Evolutionary conservation across 2,329 filamentous ascomycete species (phyloP), one percentile per base, ranked within the genome.

Genomic region (Phaeosphaeriaceae sp.): DNA sequence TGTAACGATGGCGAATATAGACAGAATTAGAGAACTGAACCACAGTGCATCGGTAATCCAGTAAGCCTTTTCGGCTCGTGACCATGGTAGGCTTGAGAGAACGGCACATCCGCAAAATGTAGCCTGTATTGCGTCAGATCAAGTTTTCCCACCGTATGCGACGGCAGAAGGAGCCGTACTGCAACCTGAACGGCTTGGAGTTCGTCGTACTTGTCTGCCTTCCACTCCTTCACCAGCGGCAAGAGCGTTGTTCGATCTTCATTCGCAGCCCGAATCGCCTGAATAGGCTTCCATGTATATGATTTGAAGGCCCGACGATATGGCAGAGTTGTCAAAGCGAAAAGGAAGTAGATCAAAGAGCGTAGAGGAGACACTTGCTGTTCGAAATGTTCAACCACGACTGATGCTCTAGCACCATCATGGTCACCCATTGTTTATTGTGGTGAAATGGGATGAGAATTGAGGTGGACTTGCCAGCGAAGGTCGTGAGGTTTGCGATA

Each of bases 261-360:
- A 6, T 51, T 61, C 25, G 65, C 66, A 10, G 54, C 57, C 25
- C 65, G 58, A 40, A 74, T 65, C 5, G 17, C 20, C 41, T 21
- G 17, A n/a, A 74, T 49, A 10, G 69, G 71, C 41, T 53, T 61
- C 71, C 70, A 74, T 31, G 69, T 74, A 56, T 74, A 74, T 10
- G 72, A 53, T 45, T 68, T 67, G 63, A 74, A 74, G 5, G 70
- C 68, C 20, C 70, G 71, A 11, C 70, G 69, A 41, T 72, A 72
- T 9, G 70, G 71, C 7, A 60, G 58, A 10, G 69, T 44, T n/a
- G 41, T 19, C 41, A 44, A 7, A 21, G 41, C 20, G 41, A 44
- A 21, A 20, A 44, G 71, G 15, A 45, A 25, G 15, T 27, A 17
- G 19, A 50, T 9, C 7, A 36, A 7, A 57, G 9, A 21, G n/a